phyloP scores from a whole-genome alignment of 2,329 filamentous ascomycete species.

The Xylaria polymorpha region DNA sequence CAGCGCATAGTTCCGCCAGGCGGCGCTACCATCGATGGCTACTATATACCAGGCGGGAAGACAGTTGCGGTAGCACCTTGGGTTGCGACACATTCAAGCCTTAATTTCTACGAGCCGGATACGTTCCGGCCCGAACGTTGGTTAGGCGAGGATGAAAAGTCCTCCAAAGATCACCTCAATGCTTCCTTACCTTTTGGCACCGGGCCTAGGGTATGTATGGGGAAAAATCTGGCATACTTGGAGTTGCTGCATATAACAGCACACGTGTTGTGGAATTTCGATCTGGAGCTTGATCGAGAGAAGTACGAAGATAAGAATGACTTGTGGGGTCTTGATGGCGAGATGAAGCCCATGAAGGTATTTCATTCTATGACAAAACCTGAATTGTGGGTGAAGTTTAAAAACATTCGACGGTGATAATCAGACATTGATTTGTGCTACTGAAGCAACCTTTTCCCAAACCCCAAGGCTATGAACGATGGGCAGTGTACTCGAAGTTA shows the following conservation, averaged over 20 bases:
- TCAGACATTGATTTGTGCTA: no score
- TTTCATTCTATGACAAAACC: slow-evolving; percentile 43
- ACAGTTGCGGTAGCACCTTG: background rate
- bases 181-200: background rate
- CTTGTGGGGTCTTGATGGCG: slow-evolving; percentile 39
- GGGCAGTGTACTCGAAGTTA: no score
- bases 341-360: slow-evolving; percentile 39
- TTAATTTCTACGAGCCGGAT: background rate
- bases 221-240: background rate
- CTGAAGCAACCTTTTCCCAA: no score
- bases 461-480: no score
- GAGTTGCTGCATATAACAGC: background rate
- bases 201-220: background rate
- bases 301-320: slow-evolving; percentile 22
- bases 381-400: slow-evolving; percentile 38
- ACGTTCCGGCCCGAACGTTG: background rate
- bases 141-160: background rate
- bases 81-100: background rate
- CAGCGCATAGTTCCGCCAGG: slow-evolving; percentile 1
- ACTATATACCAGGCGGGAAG: background rate
- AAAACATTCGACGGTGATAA: background rate
- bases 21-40: background rate
- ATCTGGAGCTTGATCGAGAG: background rate
- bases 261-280: background rate
- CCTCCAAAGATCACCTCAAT: background rate